phyloP scores from a whole-genome alignment of 148 eudicot genomes.

The Tetragonia tetragonoides region DNA sequence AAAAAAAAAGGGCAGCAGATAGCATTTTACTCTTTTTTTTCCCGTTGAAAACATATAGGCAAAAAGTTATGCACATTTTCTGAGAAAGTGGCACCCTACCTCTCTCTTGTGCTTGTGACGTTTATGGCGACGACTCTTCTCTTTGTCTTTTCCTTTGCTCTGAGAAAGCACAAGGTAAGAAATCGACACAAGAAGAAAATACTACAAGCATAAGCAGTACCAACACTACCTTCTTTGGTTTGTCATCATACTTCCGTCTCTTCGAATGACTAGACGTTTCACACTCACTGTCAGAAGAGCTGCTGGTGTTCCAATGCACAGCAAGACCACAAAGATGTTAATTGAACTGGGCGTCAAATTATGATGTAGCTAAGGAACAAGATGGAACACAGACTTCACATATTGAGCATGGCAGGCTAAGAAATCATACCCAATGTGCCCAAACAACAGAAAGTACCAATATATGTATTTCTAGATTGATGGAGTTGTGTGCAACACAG shows the following conservation, averaged over 20 bases:
- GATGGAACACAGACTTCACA: neutral
- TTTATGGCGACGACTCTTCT: constrained; percentile 57
- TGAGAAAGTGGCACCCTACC: constrained; percentile 48
- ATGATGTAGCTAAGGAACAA: neutral
- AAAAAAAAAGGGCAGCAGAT: neutral
- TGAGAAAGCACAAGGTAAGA: constrained; percentile 28
- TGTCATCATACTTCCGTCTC: constrained; percentile 56
- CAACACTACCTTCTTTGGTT: constrained; percentile 61
- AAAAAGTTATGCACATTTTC: neutral
- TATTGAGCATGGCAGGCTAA: too few relatives aligned
- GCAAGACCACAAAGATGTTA: constrained; percentile 10
- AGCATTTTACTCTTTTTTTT: too few relatives aligned
- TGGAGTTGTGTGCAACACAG: too few relatives aligned
- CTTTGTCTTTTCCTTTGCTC: constrained; percentile 75
- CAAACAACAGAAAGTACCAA: too few relatives aligned
- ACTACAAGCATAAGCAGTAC: constrained; percentile 5
- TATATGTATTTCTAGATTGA: too few relatives aligned
- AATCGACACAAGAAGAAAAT: constrained; percentile 9
- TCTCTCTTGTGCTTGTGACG: constrained; percentile 74
- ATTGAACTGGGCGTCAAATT: neutral
- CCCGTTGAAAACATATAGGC: neutral
- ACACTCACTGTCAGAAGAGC: constrained; percentile 77
- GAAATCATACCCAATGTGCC: too few relatives aligned
- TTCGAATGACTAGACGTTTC: constrained; percentile 55
- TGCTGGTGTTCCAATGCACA: constrained; percentile 23